phyloP scores from a whole-genome alignment of 2,329 filamentous ascomycete genomes.

The Corynespora cassiicola region DNA sequence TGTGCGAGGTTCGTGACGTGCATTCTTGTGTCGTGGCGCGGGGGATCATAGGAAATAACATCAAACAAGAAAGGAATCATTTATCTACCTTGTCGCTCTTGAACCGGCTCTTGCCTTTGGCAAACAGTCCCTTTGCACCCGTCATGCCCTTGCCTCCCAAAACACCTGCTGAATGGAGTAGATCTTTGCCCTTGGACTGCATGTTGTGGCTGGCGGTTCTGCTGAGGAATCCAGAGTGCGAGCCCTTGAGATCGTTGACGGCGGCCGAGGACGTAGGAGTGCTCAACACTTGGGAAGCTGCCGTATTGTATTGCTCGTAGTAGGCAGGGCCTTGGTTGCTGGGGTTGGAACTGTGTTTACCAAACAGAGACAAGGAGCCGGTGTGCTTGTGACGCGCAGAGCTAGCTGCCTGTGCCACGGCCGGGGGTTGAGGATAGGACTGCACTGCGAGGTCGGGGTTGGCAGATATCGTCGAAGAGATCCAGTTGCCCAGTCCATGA shows the following conservation, averaged over 20 bases:
- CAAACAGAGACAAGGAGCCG: constrained; percentile 44
- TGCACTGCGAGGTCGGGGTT: constrained; percentile 59
- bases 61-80: constrained; percentile 59
- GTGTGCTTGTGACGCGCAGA: constrained; percentile 42
- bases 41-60: constrained; percentile 17
- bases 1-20: constrained; percentile 13
- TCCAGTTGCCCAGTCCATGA: constrained; percentile 73
- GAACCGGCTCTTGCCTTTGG: constrained; percentile 88
- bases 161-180: constrained; percentile 81
- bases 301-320: constrained; percentile 27
- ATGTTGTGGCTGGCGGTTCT: constrained; percentile 51
- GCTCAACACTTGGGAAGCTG: constrained; percentile 34
- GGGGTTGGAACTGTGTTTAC: constrained; percentile 37
- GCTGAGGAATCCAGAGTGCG: constrained; percentile 25
- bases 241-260: constrained; percentile 22
- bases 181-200: constrained; percentile 84
- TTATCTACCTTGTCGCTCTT: constrained; percentile 84
- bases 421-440: constrained; percentile 21
- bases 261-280: constrained; percentile 27
- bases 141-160: constrained; percentile 74
- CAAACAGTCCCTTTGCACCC: constrained; percentile 88
- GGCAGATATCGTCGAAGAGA: constrained; percentile 55
- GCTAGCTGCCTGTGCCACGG: constrained; percentile 38
- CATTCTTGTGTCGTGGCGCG: constrained; percentile 14
- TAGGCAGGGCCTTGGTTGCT: constrained; percentile 16